Evolutionary conservation across 352 stramenopile genomes (phyloP).

Genomic region (Globisporangium spinosum): DNA sequence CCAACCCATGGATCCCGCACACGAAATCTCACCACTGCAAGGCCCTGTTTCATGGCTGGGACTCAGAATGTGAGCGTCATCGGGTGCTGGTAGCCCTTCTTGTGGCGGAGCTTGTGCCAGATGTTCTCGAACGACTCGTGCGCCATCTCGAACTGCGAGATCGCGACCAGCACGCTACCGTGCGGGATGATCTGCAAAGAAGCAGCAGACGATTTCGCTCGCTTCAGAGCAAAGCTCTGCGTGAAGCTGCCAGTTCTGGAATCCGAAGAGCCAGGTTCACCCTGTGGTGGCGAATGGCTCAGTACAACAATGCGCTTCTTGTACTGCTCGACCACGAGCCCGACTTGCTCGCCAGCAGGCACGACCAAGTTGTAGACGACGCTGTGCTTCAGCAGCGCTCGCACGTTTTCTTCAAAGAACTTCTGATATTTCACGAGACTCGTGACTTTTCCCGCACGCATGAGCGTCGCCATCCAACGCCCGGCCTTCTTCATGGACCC

Average conservation of each 20-base stretch:
- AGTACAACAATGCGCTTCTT: slow-evolving; percentile 63
- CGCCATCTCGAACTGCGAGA: slow-evolving; percentile 56
- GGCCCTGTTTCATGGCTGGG: slow-evolving; percentile 34
- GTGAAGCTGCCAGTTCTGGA: not conserved
- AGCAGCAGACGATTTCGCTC: slow-evolving; percentile 5
- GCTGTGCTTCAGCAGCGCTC: slow-evolving; percentile 39
- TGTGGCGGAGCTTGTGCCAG: slow-evolving; percentile 59
- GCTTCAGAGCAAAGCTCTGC: slow-evolving; percentile 7
- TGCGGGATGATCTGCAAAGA: slow-evolving; percentile 29
- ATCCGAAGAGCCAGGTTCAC: not conserved
- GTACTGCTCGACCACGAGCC: slow-evolving; percentile 51
- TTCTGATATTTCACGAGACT: slow-evolving; percentile 31
- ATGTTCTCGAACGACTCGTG: slow-evolving; percentile 69
- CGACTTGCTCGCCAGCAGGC: slow-evolving; percentile 17
- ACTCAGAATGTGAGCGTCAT: slow-evolving; percentile 57
- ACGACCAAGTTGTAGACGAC: slow-evolving; percentile 49
- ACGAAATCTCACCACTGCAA: slow-evolving; percentile 36
- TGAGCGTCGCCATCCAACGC: slow-evolving; percentile 46
- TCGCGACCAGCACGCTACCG: slow-evolving; percentile 52
- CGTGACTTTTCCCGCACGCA: slow-evolving; percentile 23
- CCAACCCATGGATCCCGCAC: slow-evolving; percentile 35
- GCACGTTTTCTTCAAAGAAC: slow-evolving; percentile 54
- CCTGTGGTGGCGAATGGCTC: slow-evolving; percentile 31
- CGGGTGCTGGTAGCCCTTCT: slow-evolving; percentile 41
- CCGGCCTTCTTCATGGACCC: slow-evolving; percentile 34